Conservation (phyloP, 805 yeast genomes). For the Priceomyces castillae region DNA sequence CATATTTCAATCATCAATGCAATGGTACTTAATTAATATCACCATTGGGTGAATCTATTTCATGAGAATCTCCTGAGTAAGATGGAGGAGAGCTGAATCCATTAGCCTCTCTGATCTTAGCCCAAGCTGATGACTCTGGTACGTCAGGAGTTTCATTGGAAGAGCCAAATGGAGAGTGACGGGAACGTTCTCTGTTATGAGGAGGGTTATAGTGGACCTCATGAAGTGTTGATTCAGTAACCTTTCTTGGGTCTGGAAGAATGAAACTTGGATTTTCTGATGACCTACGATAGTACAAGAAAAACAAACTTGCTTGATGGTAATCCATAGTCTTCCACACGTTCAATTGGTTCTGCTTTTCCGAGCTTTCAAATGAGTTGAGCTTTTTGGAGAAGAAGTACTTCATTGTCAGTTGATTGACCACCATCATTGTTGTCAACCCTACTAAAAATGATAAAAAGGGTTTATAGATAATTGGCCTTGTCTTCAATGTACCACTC, state of each 20-base stretch:
- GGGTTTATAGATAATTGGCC: slow-evolving; percentile 25
- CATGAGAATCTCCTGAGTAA: not conserved
- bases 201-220: slow-evolving; percentile 27
- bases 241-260: slow-evolving; percentile 53
- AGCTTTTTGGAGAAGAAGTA: slow-evolving; percentile 21
- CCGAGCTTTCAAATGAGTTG: slow-evolving; percentile 13
- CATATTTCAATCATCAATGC: too few species aligned
- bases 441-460: slow-evolving; percentile 33
- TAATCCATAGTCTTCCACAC: slow-evolving; percentile 40
- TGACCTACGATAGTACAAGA: slow-evolving; percentile 50
- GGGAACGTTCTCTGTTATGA: not conserved
- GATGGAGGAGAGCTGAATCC: slow-evolving; percentile 18
- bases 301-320: slow-evolving; percentile 35
- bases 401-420: slow-evolving; percentile 24
- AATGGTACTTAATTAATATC: too few species aligned
- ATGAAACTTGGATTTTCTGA: slow-evolving; percentile 49
- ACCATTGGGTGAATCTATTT: too few species aligned
- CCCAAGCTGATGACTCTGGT: slow-evolving; percentile 28
- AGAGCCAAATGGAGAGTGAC: not conserved
- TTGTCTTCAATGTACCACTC: slow-evolving; percentile 2
- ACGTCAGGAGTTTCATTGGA: not conserved
- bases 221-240: slow-evolving; percentile 24
- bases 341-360: slow-evolving; percentile 15
- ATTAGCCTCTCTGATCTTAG: slow-evolving; percentile 31
- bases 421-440: slow-evolving; percentile 22